These are phyloP conservation scores for Fusarium sp. DNA, from an alignment of 2,329 filamentous ascomycete genomes.

Conservation along the genomic window DNA sequence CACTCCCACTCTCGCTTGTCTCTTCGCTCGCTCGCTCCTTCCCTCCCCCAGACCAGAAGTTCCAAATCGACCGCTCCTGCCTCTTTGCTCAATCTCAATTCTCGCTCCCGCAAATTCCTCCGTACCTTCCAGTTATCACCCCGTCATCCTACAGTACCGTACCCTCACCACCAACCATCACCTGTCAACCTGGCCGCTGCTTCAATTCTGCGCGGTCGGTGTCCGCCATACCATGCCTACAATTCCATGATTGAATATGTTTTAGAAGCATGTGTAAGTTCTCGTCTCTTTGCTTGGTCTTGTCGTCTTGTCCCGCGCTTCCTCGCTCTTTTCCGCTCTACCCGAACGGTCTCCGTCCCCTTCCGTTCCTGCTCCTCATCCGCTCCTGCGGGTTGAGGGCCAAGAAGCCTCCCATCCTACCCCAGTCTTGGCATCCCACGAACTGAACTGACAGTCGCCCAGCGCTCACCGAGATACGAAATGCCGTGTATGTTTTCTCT, in stretches of 20 bases:
- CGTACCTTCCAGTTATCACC: neutral
- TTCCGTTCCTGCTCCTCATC: slow-evolving; percentile 27
- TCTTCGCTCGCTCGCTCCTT: slow-evolving; percentile 37
- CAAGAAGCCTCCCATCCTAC: slow-evolving; percentile 44
- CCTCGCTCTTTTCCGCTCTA: slow-evolving; percentile 20
- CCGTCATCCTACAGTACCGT: neutral
- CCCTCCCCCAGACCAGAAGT: slow-evolving; percentile 26
- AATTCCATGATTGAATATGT: slow-evolving; percentile 53
- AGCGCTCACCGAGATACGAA: slow-evolving; percentile 64
- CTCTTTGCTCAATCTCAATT: slow-evolving; percentile 36
- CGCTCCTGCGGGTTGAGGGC: slow-evolving; percentile 38
- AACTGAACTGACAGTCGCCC: slow-evolving; percentile 53
- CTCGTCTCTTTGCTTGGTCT: slow-evolving; percentile 6
- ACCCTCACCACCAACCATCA: slow-evolving; percentile 5
- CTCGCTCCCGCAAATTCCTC: slow-evolving; percentile 25
- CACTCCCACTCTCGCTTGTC: slow-evolving; percentile 42
- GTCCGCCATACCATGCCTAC: slow-evolving; percentile 51
- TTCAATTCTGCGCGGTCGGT: slow-evolving; percentile 46
- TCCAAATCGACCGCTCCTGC: slow-evolving; percentile 32
- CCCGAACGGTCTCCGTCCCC: slow-evolving; percentile 18
- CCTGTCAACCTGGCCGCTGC: slow-evolving; percentile 32
- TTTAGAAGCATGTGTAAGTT: slow-evolving; percentile 59
- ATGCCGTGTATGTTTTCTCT: slow-evolving; percentile 60
- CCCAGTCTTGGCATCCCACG: slow-evolving; percentile 51
- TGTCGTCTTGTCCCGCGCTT: slow-evolving; percentile 8